phyloP scores from a whole-genome alignment of 257 asterid genomes.

The Salvia rosmarinus region DNA sequence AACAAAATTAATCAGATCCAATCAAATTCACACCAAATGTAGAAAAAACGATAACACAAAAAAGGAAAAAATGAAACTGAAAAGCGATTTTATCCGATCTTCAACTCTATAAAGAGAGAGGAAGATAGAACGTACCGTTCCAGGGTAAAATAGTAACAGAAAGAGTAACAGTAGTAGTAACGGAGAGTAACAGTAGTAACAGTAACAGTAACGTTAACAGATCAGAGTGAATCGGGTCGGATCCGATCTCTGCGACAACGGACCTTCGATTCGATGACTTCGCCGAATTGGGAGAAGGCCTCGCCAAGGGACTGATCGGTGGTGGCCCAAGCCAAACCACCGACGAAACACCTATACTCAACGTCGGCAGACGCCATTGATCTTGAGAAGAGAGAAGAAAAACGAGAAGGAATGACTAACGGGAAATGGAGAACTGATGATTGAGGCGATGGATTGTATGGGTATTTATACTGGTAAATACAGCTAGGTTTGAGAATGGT shows the following conservation, averaged over 20 bases:
- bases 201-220: slow-evolving; percentile 61
- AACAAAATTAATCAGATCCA: slow-evolving; percentile 33
- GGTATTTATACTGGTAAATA: slow-evolving; percentile 32
- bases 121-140: slow-evolving; percentile 86
- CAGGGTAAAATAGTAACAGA: slow-evolving; percentile 51
- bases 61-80: slow-evolving; percentile 29
- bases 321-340: slow-evolving; percentile 83
- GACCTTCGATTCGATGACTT: slow-evolving; percentile 85
- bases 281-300: slow-evolving; percentile 59
- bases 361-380: slow-evolving; percentile 58
- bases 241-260: slow-evolving; percentile 81
- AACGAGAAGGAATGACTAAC: too few species aligned
- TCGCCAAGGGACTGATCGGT: slow-evolving; percentile 50
- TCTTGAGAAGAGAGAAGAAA: not conserved
- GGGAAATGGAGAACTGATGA: not conserved
- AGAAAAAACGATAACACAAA: too few species aligned
- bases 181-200: slow-evolving; percentile 45
- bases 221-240: slow-evolving; percentile 64
- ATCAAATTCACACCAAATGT: slow-evolving; percentile 26
- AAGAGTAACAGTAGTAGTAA: slow-evolving; percentile 51
- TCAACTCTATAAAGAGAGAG: slow-evolving; percentile 55
- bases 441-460: not conserved
- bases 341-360: slow-evolving; percentile 84
- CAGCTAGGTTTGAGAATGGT: slow-evolving; percentile 25
- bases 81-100: slow-evolving; percentile 58